Evolutionary conservation across 2,329 filamentous ascomycete species (phyloP).

Genomic region (Aspergillus fischeri): DNA sequence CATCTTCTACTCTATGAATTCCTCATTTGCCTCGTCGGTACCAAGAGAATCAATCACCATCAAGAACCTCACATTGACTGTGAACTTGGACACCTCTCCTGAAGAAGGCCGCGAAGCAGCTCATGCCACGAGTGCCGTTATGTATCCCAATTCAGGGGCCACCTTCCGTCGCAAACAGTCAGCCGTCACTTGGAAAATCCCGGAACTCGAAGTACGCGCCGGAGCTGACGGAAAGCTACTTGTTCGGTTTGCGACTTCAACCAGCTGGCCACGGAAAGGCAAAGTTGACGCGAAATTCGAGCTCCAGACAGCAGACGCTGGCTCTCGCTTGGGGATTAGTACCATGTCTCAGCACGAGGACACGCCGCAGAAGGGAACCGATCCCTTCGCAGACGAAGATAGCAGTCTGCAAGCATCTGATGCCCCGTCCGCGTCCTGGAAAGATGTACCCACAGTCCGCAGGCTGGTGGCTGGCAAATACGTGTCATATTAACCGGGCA

Average conservation of each 20-base stretch:
- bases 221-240: conserved; percentile 67
- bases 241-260: conserved; percentile 74
- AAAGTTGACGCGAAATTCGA: conserved; percentile 84
- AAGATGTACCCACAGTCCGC: conserved; percentile 59
- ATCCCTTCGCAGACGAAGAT: conserved; percentile 48
- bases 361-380: conserved; percentile 28
- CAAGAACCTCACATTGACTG: conserved; percentile 73
- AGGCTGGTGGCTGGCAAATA: conserved; percentile 76
- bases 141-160: conserved; percentile 44
- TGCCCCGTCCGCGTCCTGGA: conserved; percentile 51
- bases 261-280: conserved; percentile 65
- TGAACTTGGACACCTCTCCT: conserved; percentile 39
- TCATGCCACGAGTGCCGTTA: conserved; percentile 40
- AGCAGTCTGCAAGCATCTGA: conserved; percentile 21
- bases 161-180: conserved; percentile 45
- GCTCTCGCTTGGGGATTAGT: conserved; percentile 64
- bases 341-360: conserved; percentile 23
- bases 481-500: conserved; percentile 46
- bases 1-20: conserved; percentile 79
- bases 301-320: conserved; percentile 50
- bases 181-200: conserved; percentile 43
- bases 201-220: conserved; percentile 51
- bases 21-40: conserved; percentile 52
- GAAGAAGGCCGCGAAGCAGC: conserved; percentile 38
- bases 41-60: conserved; percentile 50